These are phyloP conservation scores for Urostyla sp. DNA, from an alignment of 73 alveolate genomes.

Conservation along the genomic window DNA sequence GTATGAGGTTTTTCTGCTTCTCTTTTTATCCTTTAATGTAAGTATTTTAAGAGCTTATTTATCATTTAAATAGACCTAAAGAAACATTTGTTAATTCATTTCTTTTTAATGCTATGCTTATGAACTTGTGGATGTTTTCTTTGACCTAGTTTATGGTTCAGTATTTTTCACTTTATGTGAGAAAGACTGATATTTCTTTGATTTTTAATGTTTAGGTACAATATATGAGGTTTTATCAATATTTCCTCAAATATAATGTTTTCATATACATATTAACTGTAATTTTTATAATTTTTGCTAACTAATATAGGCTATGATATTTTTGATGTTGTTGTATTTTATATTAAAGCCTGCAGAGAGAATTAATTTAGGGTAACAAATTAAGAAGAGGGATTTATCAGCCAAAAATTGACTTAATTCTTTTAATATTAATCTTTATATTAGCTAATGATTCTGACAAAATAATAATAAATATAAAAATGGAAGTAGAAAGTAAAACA, in stretches of 20 bases:
- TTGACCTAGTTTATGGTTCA: conserved; percentile 79
- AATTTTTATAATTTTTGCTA: too few relatives aligned
- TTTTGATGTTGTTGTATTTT: too few relatives aligned
- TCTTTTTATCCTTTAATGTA: conserved; percentile 85
- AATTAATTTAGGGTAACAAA: too few relatives aligned
- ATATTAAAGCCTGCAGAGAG: too few relatives aligned
- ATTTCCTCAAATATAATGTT: conserved; percentile 75
- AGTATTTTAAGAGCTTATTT: not conserved
- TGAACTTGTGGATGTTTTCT: conserved; percentile 80
- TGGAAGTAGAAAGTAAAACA: too few relatives aligned
- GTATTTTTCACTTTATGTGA: conserved; percentile 70
- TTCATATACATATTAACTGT: conserved; percentile 73
- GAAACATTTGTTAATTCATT: conserved; percentile 92
- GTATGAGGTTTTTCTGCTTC: conserved; percentile 84
- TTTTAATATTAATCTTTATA: too few relatives aligned
- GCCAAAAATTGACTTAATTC: too few relatives aligned
- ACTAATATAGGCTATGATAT: too few relatives aligned
- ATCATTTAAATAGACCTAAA: conserved; percentile 49
- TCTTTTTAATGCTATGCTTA: conserved; percentile 74
- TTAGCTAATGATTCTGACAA: too few relatives aligned
- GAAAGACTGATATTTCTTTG: conserved; percentile 75
- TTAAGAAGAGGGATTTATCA: too few relatives aligned
- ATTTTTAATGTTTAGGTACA: conserved; percentile 75
- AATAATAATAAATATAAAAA: too few relatives aligned
- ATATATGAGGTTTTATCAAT: conserved; percentile 77